A percentile compares a stretch with the other conserved stretches of the same genome.
phyloP scores from a whole-genome alignment of 768 basidiomycete genomes.

The Collybia sp. region DNA sequence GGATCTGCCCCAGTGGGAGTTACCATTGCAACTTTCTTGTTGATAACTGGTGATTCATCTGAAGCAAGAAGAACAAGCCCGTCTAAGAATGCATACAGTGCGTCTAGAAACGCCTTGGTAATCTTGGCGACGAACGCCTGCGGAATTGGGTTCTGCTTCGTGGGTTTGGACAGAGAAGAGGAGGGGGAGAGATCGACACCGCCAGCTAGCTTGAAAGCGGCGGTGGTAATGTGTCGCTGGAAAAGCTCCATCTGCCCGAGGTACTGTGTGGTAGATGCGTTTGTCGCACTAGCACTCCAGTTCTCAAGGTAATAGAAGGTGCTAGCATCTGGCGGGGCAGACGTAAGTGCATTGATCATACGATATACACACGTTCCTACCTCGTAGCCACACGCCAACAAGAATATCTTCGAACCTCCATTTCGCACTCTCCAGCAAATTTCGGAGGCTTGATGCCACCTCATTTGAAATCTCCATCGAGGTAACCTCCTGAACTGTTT shows the following conservation, averaged over 20 bases:
- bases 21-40: conserved; percentile 26
- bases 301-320: conserved; percentile 81
- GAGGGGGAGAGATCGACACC: conserved; percentile 54
- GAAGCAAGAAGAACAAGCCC: conserved; percentile 79
- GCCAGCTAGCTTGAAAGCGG: conserved; percentile 77
- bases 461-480: conserved; percentile 81
- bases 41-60: conserved; percentile 53
- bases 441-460: conserved; percentile 59
- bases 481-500: conserved; percentile 77
- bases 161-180: conserved; percentile 42
- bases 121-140: conserved; percentile 68
- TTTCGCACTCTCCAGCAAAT: conserved; percentile 72
- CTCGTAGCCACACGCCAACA: conserved; percentile 75
- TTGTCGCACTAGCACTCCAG: conserved; percentile 67
- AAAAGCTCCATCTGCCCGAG: conserved; percentile 75
- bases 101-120: conserved; percentile 81
- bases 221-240: conserved; percentile 72
- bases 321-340: conserved; percentile 63
- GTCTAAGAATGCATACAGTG: conserved; percentile 80
- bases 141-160: conserved; percentile 59
- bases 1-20: conserved; percentile 35
- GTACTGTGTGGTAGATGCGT: conserved; percentile 68
- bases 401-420: conserved; percentile 90
- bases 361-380: conserved; percentile 33
- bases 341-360: neutral